Evolutionary conservation across 176 grass and related monocot species (phyloP), one percentile per base, ranked within the genome.

Genomic region (Dendrocalamus sinicus): DNA sequence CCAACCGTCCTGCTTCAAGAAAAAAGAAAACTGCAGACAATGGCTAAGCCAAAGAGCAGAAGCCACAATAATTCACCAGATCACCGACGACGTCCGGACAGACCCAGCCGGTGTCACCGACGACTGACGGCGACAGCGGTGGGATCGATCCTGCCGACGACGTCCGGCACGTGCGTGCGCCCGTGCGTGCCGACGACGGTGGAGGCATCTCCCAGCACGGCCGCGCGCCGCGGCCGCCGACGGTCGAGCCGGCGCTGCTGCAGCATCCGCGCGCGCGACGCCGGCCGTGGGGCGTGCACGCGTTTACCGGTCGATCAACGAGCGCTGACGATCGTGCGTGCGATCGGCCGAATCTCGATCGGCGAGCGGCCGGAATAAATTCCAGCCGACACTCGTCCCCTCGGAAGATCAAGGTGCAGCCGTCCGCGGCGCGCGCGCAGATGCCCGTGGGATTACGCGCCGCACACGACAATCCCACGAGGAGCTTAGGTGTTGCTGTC

Each of bases 261-360:
- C 57, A 10, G 57, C 57, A 43, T 11, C 17, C 55, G 20, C 55
- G 55, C 55, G 55, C 20, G 51, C 51, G 51, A 1, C 47, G 47
- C 47, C 15, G 58, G n/a, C 58, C 58, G n/a, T 24, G 58, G 58
- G 24, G 58, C 22, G n/a, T 2, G 51, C 59, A 12, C 24, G 4
- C 59, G 12, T 62, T 3, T 2, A 62, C 55, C 55, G 16, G 20
- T 59, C 9, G 8, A 43, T 43, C 1, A 9, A 23, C 9, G 58
- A 24, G n/a, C 1, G 26, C 1, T 0, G 59, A 12, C 2, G n/a
- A 62, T 0, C 2, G n/a, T 11, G 59, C 11, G 1, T 0, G 22
- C 53, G 7, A 19, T 19, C 53, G 53, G 53, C 19, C 3, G 53
- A 55, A 55, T 20, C 53, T 26, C n/a, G 10, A 26, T 60, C 57